Base-by-base conservation (phyloP, 768 basidiomycete genomes). In the Xerocomus brunneocitrinus region DNA sequence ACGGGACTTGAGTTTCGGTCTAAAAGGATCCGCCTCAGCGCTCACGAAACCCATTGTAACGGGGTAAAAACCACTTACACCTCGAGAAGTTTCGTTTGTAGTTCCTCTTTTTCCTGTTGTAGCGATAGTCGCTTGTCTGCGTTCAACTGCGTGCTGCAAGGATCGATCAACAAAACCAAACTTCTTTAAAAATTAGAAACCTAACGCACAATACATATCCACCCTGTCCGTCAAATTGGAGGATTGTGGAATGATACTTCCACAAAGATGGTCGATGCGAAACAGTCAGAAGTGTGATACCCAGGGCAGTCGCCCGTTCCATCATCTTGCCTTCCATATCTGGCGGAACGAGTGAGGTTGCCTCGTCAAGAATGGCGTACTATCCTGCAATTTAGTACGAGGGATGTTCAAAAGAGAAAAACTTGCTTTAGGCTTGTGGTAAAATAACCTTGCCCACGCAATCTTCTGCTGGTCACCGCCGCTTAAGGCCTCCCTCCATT, bases 391-490 rank as follows among this genome's bases (percentile, higher is more conserved):
- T 31, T 53, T 40, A 50, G 52, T 30, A 36, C 25, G 42, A 34
- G 22, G 6, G 24, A 25, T 12, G 34, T 16, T 3, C 38, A 22
- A 43, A 41, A 35, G 22, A 41, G 16, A 48, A 19, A 59, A 4
- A 65, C 76, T 58, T 57, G 85, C 92, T 79, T 92, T 95, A 9
- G 95, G 95, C 53, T 79, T 76, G 66, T 98, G 95, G 68, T 99
- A 99, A 67, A 98, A 99, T 60, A 99, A 69, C 60, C 95, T 76
- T 12, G 93, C 95, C 93, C 95, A 98, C 0, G 95, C 95, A 53
- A 98, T 88, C 73, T 95, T 86, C 72, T 98, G 95, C 69, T 98
- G 92, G 69, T 97, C 95, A 19, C 95, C 95, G 1, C 95, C 95
- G 64, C 90, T 93, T 32, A 98, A 72, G 3, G 89, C 82, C 67